phyloP scores from a whole-genome alignment of 208 protist species.

The Tritrichomonas foetus region DNA sequence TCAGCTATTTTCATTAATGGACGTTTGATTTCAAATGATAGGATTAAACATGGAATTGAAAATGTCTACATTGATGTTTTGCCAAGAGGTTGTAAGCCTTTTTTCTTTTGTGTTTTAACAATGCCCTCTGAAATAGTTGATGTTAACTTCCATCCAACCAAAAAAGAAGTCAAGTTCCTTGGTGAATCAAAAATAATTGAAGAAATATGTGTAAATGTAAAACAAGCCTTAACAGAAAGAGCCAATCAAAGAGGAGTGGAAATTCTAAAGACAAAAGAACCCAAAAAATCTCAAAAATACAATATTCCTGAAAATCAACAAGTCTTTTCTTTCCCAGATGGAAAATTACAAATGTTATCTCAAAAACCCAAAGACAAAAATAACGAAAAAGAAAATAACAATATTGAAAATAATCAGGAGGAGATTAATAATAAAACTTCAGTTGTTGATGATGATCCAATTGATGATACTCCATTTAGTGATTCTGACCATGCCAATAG shows the following conservation, averaged over 20 bases:
- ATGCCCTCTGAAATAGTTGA: neutral
- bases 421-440: neutral
- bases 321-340: neutral
- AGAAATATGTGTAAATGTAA: neutral
- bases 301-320: neutral
- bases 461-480: neutral
- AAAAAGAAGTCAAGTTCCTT: constrained; percentile 15
- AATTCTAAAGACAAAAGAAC: neutral
- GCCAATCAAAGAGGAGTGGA: neutral
- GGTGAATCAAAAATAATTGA: neutral
- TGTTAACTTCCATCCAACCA: constrained; percentile 41
- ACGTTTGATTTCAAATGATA: neutral
- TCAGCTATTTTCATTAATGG: constrained; percentile 33
- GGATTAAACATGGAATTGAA: neutral
- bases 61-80: neutral
- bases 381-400: neutral
- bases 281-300: neutral
- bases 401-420: neutral
- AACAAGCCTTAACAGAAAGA: neutral
- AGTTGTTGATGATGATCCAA: too few relatives aligned
- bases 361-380: neutral
- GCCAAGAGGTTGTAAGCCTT: neutral
- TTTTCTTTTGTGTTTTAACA: neutral
- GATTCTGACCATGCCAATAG: neutral
- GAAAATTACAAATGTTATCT: too few relatives aligned